Percentiles rank a stretch among this genome's conserved stretches.
These are phyloP conservation scores for Trichoderma polysporum DNA, from an alignment of 2,329 filamentous ascomycete species.

Conservation along the genomic window DNA sequence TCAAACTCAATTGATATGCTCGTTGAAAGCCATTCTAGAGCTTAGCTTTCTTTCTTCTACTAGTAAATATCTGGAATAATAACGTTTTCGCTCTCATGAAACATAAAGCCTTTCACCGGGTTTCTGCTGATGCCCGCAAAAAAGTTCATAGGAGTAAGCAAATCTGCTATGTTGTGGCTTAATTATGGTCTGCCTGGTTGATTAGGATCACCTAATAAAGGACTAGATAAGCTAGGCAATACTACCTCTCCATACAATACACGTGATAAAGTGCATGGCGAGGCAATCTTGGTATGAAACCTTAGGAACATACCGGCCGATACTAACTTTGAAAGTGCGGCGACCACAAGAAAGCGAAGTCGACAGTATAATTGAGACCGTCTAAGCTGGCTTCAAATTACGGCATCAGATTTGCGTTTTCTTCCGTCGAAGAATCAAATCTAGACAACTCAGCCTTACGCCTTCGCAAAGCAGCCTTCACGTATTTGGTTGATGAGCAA, in stretches of 20 bases:
- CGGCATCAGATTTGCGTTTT: background rate
- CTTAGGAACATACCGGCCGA: too few species aligned
- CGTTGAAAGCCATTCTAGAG: background rate
- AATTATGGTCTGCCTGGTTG: too few species aligned
- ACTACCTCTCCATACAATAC: too few species aligned
- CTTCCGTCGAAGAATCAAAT: background rate
- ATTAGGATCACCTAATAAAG: too few species aligned
- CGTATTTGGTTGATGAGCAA: background rate
- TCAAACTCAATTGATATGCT: conserved; percentile 17
- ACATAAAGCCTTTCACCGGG: too few species aligned
- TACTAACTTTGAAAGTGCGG: too few species aligned
- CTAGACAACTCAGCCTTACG: background rate
- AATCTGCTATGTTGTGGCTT: too few species aligned
- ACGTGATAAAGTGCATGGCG: too few species aligned
- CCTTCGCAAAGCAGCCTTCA: background rate
- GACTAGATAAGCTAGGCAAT: too few species aligned
- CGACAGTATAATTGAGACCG: background rate
- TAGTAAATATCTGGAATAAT: background rate
- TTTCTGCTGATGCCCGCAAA: too few species aligned
- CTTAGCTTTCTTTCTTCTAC: background rate
- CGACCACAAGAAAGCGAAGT: background rate
- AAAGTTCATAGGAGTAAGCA: too few species aligned
- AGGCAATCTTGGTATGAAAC: too few species aligned
- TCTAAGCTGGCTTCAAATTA: background rate
- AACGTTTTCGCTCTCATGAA: background rate